Conservation (phyloP, 208 protist genomes). For the Leishmania tropica region DNA sequence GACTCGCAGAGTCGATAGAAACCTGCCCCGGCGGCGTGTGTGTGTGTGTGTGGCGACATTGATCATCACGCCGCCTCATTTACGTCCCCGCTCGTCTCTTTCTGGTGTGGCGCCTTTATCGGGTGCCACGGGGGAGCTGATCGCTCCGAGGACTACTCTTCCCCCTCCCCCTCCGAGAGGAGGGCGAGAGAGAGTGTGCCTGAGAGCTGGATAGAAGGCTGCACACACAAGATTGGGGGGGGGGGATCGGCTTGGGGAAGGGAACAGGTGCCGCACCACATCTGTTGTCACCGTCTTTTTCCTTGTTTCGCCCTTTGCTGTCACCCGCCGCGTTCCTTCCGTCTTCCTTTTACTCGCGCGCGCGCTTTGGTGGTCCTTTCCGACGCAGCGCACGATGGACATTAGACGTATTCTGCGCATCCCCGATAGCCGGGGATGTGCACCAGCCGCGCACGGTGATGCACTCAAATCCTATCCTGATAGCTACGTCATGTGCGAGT, state of each 20-base stretch:
- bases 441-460: not conserved
- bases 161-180: not conserved
- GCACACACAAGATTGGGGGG: not conserved
- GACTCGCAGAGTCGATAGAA: not conserved
- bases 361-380: conserved; percentile 76
- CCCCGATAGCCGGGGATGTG: not conserved
- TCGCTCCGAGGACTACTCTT: not conserved
- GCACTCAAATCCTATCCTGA: not conserved
- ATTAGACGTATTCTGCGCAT: conserved; percentile 3
- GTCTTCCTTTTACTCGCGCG: not conserved
- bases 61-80: not conserved
- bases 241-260: too few relatives aligned
- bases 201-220: not conserved
- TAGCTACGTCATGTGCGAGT: conserved; percentile 9
- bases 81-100: not conserved
- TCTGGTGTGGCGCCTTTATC: not conserved
- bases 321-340: not conserved
- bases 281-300: not conserved
- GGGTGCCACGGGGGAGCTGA: not conserved
- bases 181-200: not conserved
- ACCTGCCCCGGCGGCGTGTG: not conserved
- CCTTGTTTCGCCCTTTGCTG: not conserved
- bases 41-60: not conserved
- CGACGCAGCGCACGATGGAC: conserved; percentile 90
- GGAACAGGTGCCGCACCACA: not conserved